Conservation (phyloP, 2,329 filamentous ascomycete genomes). For the Phialophora tarda region DNA sequence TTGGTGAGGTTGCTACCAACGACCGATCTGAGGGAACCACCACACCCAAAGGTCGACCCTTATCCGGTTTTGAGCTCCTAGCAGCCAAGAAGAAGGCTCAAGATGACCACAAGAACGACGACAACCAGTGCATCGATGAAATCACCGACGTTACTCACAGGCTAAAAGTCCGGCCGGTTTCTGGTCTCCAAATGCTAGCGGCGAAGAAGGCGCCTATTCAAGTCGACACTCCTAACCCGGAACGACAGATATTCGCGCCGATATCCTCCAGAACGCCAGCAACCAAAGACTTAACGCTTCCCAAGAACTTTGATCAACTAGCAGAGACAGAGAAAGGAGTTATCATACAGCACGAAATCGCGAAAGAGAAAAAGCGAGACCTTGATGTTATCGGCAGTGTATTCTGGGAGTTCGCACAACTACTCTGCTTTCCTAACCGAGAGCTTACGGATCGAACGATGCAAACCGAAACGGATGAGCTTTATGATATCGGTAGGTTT, state of each 20-base stretch:
- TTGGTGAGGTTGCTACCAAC: not conserved
- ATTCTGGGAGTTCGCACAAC: constrained; percentile 24
- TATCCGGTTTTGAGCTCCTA: constrained; percentile 7
- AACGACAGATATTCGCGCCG: not conserved
- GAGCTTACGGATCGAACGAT: constrained; percentile 18
- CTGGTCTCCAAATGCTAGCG: constrained; percentile 20
- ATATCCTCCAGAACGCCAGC: not conserved
- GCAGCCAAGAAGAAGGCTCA: not conserved
- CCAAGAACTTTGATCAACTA: constrained; percentile 23
- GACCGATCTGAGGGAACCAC: not conserved
- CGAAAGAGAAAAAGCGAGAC: constrained; percentile 34
- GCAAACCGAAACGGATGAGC: constrained; percentile 28
- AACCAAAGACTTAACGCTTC: constrained; percentile 18
- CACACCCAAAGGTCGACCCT: not conserved
- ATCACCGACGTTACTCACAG: not conserved
- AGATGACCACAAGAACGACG: not conserved
- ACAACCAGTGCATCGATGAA: not conserved
- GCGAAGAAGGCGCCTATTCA: not conserved
- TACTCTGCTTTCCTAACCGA: constrained; percentile 19
- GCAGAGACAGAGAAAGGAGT: constrained; percentile 23
- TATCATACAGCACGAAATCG: constrained; percentile 30
- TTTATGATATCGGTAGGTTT: constrained; percentile 31
- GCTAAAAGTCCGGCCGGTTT: not conserved
- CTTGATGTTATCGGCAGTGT: constrained; percentile 26
- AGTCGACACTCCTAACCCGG: not conserved